These are phyloP conservation scores for Lanzia echinophila DNA, from an alignment of 2,329 filamentous ascomycete genomes.

Conservation along the genomic window DNA sequence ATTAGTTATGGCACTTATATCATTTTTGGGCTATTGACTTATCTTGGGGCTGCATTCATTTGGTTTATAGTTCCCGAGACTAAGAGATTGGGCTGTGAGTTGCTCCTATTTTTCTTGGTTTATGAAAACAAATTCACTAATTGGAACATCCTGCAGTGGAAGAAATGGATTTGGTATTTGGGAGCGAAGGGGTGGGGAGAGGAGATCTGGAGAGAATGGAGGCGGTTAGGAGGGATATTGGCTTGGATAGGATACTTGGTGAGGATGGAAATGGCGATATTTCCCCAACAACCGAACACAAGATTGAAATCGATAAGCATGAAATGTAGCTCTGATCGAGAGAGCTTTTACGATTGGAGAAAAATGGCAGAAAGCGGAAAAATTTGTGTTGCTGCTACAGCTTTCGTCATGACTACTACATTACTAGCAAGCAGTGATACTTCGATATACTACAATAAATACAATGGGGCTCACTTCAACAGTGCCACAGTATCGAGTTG, in stretches of 20 bases:
- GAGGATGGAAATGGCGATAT: no score
- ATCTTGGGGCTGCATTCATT: conserved; percentile 50
- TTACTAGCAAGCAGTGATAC: no score
- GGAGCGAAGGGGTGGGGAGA: conserved; percentile 57
- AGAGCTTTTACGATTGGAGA: not conserved
- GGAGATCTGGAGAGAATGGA: conserved; percentile 64
- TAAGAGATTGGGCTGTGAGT: conserved; percentile 37
- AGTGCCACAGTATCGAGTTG: no score
- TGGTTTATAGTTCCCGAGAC: conserved; percentile 47
- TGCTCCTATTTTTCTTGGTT: not conserved
- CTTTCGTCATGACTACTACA: no score
- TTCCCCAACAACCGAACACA: no score
- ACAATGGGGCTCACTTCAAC: no score
- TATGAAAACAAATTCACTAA: not conserved
- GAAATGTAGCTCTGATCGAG: not conserved
- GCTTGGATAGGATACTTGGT: conserved; percentile 38
- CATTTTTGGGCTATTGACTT: conserved; percentile 60
- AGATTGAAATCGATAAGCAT: no score
- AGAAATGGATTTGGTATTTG: conserved; percentile 61
- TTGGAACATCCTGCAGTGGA: conserved; percentile 32
- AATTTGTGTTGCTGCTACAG: no score
- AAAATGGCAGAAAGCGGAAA: no score
- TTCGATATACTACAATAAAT: no score
- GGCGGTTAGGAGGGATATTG: conserved; percentile 66
- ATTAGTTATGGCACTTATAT: conserved; percentile 69